A percentile compares a stretch with the other conserved stretches of the same genome.
phyloP scores from a whole-genome alignment of 2,329 filamentous ascomycete genomes.

The Diplodia mutila region DNA sequence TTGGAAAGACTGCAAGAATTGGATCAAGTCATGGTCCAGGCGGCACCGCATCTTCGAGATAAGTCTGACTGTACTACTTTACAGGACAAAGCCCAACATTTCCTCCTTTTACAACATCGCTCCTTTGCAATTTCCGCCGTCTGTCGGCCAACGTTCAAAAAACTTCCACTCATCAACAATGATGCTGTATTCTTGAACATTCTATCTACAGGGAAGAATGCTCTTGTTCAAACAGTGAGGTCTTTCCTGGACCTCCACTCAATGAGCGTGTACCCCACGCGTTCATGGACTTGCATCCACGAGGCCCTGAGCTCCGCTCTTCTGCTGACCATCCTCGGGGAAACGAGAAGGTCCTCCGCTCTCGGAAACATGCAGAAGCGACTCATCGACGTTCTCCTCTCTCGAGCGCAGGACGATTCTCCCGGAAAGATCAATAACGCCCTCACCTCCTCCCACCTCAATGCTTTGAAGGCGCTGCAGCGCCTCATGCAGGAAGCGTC shows the following conservation, averaged over 20 bases:
- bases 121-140: slow-evolving; percentile 3
- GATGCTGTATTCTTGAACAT: background rate
- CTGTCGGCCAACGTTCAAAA: slow-evolving; percentile 16
- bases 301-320: slow-evolving; percentile 19
- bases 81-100: background rate
- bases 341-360: background rate
- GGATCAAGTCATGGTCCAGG: background rate
- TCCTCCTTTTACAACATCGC: background rate
- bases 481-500: background rate
- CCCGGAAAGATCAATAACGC: background rate
- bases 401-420: background rate
- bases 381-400: background rate
- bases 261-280: slow-evolving; percentile 1
- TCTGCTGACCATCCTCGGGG: slow-evolving; percentile 14
- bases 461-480: slow-evolving; percentile 5
- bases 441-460: slow-evolving; percentile 2
- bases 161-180: background rate
- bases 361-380: background rate
- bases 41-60: background rate
- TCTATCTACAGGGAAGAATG: background rate
- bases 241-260: slow-evolving; percentile 8
- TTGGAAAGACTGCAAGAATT: background rate
- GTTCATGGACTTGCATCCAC: slow-evolving; percentile 16
- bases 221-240: background rate
- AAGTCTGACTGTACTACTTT: background rate